phyloP scores from a whole-genome alignment of 108 stramenopile species.

The Phaeodactylum tricornutum region DNA sequence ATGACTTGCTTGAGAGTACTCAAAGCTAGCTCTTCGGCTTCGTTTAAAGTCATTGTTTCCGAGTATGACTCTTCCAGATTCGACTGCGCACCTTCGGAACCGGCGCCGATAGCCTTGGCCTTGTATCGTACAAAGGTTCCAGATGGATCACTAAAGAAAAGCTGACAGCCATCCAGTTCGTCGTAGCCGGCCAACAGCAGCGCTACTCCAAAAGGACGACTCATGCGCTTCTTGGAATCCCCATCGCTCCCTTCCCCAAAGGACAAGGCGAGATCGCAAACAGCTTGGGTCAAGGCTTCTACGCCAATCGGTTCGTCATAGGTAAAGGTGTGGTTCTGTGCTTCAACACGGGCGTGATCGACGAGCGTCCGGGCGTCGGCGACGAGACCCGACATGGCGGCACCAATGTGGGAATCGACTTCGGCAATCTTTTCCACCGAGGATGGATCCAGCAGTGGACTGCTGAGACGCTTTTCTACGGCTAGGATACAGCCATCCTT shows the following conservation, averaged over 20 bases:
- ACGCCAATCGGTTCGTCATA: constrained; percentile 98
- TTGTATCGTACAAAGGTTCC: constrained; percentile 98
- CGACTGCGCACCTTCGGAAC: constrained; percentile 93
- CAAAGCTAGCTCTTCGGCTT: constrained; percentile 91
- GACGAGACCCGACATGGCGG: constrained; percentile 96
- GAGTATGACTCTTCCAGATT: constrained; percentile 92
- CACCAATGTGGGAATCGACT: constrained; percentile 94
- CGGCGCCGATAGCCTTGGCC: constrained; percentile 99
- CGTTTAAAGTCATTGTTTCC: constrained; percentile 86
- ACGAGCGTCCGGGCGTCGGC: constrained; percentile 97
- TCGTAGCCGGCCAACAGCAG: constrained; percentile 96
- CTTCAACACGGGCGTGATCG: constrained; percentile 98
- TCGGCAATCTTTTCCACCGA: constrained; percentile 99
- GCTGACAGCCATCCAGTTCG: constrained; percentile 86
- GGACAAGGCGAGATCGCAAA: constrained; percentile 96
- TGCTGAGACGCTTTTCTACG: constrained; percentile 96
- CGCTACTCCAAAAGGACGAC: constrained; percentile 97
- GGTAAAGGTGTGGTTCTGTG: constrained; percentile 97
- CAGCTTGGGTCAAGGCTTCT: constrained; percentile 96
- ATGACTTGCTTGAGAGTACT: constrained; percentile 96
- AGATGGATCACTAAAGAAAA: constrained; percentile 96
- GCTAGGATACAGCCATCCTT: constrained; percentile 91
- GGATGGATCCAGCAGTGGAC: constrained; percentile 84
- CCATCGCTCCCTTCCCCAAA: constrained; percentile 96
- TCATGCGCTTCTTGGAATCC: constrained; percentile 91